Conservation (phyloP, 1,139 yeast species). For the Yamadazyma conglobata region DNA sequence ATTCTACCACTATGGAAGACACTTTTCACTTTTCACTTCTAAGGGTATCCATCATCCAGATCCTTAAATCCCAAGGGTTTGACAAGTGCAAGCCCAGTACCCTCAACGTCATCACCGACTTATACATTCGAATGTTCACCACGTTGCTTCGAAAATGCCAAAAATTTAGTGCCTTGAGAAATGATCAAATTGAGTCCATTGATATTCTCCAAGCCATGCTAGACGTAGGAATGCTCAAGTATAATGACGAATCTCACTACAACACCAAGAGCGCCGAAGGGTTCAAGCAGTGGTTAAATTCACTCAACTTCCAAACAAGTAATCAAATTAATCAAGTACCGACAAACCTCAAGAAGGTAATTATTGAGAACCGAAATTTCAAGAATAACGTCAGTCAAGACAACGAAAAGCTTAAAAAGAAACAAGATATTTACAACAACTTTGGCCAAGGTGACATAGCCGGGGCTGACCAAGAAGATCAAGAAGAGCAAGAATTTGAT, state of each 20-base stretch:
- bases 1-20: constrained; percentile 23
- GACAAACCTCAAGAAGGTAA: constrained; percentile 24
- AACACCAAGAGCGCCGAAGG: constrained; percentile 40
- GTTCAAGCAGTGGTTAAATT: constrained; percentile 34
- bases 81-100: constrained; percentile 65
- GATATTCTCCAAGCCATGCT: constrained; percentile 64
- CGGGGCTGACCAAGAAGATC: constrained; percentile 22
- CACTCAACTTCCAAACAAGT: constrained; percentile 26
- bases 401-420: constrained; percentile 22
- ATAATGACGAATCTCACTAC: constrained; percentile 18
- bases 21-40: constrained; percentile 56
- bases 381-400: constrained; percentile 26
- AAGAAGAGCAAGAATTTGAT: constrained; percentile 34
- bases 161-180: constrained; percentile 18
- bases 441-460: constrained; percentile 24
- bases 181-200: constrained; percentile 35
- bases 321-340: constrained; percentile 34
- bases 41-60: constrained; percentile 62
- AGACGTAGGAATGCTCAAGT: constrained; percentile 44
- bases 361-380: constrained; percentile 38
- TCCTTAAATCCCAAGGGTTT: constrained; percentile 68
- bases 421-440: constrained; percentile 42
- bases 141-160: constrained; percentile 43
- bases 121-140: constrained; percentile 53
- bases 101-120: constrained; percentile 60